Evolutionary conservation across 768 basidiomycete genomes (phyloP).

Genomic region (Tylopilus vinaceipallidus): DNA sequence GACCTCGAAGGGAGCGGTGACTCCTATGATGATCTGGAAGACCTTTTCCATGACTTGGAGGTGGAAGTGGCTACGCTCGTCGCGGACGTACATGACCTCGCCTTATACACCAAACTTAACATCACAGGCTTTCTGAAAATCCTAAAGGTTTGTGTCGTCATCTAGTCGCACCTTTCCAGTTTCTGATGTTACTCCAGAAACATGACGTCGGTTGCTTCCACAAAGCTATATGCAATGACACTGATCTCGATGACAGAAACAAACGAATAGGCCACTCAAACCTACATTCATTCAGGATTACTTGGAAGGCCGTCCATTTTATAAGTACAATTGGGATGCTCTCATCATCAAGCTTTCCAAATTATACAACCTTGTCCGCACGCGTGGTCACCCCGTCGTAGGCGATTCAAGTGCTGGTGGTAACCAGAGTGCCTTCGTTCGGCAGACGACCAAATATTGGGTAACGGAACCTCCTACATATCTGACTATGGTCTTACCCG

Average conservation of each 20-base stretch:
- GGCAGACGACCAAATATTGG: constrained; percentile 99
- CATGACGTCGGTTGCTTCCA: constrained; percentile 65
- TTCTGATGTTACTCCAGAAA: constrained; percentile 54
- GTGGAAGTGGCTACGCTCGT: constrained; percentile 95
- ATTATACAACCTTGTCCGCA: constrained; percentile 92
- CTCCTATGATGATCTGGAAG: constrained; percentile 76
- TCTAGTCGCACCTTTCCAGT: neutral
- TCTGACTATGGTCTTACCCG: constrained; percentile 2
- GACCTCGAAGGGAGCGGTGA: constrained; percentile 46
- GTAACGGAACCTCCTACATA: constrained; percentile 39
- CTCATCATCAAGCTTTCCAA: constrained; percentile 95
- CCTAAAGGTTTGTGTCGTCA: constrained; percentile 61
- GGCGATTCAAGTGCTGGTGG: constrained; percentile 96
- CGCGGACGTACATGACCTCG: constrained; percentile 88
- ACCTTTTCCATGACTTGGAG: constrained; percentile 82
- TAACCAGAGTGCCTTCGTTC: constrained; percentile 94
- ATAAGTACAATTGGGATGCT: constrained; percentile 94
- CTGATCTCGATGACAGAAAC: constrained; percentile 63
- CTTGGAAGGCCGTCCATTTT: constrained; percentile 92
- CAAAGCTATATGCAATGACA: neutral
- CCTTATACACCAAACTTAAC: constrained; percentile 93
- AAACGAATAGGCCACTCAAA: constrained; percentile 80
- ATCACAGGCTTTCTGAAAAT: constrained; percentile 99
- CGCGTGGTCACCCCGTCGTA: constrained; percentile 89
- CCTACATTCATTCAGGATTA: constrained; percentile 87